Base-by-base conservation (phyloP, 176 grass and related monocot genomes). In the Musa beccarii region DNA sequence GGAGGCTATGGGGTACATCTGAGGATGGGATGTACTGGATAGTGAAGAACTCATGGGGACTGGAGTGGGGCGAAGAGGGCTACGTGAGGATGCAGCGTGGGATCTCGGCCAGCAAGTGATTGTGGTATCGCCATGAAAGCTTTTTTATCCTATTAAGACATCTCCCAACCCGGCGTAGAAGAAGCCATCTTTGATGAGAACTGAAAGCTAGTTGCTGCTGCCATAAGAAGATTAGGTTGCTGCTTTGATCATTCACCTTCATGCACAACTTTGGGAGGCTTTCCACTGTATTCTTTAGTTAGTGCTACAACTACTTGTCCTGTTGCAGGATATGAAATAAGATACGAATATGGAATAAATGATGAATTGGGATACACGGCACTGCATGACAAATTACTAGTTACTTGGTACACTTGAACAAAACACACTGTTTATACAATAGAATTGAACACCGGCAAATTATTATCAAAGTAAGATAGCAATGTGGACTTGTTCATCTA, bases 31-130 rank as follows among this genome's bases (percentile, higher is more conserved):
- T 29, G 22, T 74, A 74, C 21, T 74, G 72, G 72, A 57, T 29
- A 34, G 72, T 74, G 51, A 74, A 56, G 72, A 74, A 74, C 51
- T 74, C 72, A 8, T 74, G 72, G 72, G 72, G 72, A 56, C 52
- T 5, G 28, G 3, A 57, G 1, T 74, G 72, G 72, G 72, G 53
- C 2, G 72, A 74, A 28, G 2, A 56, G 9, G 72, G 72, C 4
- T 74, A 74, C 11, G 22, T 22, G 22, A 22, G 22, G 22, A 22
- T 22, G 22, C 22, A 22, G 22, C 22, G 12, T 74, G 71, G 51
- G 2, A 29, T 74, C 22, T 74, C 71, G 10, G 22, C 10, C 71
- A 28, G 53, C 8, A 49, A 22, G 10, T 52, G 71, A 2, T n/a
- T 74, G 71, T 26, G 71, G 71, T 16, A 74, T 74, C 28, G 71